Base-by-base conservation (phyloP, 192 early-diverging fungal species). In the Backusella tarrabulga region DNA sequence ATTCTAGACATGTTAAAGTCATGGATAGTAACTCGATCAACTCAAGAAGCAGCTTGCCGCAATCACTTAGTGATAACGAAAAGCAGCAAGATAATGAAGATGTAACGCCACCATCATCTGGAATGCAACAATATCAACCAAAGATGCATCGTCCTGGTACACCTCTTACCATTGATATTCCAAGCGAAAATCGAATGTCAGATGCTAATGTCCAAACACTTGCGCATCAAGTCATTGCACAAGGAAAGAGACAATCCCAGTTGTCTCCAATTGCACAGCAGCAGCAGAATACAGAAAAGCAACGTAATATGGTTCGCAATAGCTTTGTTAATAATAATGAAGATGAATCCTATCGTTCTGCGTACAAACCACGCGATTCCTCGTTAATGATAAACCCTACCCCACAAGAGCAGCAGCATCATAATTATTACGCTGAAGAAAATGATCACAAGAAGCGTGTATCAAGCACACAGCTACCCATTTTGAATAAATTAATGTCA, bases 111-210 rank as follows among this genome's bases (percentile, higher is more conserved):
- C 38, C 38, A n/a, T 40, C 42, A 11, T 63, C 56, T 29, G 56
- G 56, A 12, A 63, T 63, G 12, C 56, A 63, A 4, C 56, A 63
- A 14, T 63, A 63, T 32, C 21, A 63, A 29, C 9, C 50, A 12
- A 69, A 74, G 34, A 34, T 66, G 38, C 74, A 71, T 54, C 67
- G 73, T 36, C 73, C 72, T 35, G 6, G 46, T 44, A 42, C 50
- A 15, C 73, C 67, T 68, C 68, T 79, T n/a, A 79, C 50, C 6
- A 79, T 79, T 40, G 73, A 79, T 71, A 79, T 79, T 54, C 78
- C 78, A 71, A 63, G 29, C n/a, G 56, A 63, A 23, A 23, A 38
- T 15, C 7, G 32, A 34, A 68, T 44, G 35, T 54, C 50, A 63
- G 26, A 63, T 14, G 6, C 56, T 29, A 63, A 63, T 63, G 12